phyloP scores from a whole-genome alignment of 1,284 basidiomycete genomes.

The Thelephora terrestris region DNA sequence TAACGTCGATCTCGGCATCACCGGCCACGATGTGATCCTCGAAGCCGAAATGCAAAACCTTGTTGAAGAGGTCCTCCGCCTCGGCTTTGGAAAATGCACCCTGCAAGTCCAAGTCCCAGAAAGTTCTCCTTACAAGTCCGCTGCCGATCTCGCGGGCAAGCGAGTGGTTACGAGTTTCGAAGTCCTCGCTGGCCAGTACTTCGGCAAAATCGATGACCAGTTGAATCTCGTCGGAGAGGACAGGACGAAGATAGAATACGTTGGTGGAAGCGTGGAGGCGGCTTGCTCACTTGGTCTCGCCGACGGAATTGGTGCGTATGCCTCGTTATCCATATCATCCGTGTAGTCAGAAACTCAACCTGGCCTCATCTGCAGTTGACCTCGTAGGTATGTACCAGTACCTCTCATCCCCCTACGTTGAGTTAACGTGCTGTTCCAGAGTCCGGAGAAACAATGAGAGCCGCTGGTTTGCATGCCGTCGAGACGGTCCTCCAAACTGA shows the following conservation, averaged over 20 bases:
- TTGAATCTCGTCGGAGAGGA: conserved; percentile 38
- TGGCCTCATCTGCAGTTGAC: conserved; percentile 48
- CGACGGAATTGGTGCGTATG: conserved; percentile 82
- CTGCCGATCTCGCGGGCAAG: conserved; percentile 81
- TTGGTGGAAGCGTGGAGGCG: conserved; percentile 96
- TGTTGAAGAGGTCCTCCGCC: conserved; percentile 74
- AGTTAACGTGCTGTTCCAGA: conserved; percentile 38
- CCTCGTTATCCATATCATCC: conserved; percentile 3
- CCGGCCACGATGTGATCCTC: conserved; percentile 95
- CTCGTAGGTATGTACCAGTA: conserved; percentile 66
- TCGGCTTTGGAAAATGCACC: conserved; percentile 92
- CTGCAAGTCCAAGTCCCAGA: conserved; percentile 96
- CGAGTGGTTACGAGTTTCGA: conserved; percentile 94
- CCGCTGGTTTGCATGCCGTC: conserved; percentile 90
- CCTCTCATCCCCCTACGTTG: background rate
- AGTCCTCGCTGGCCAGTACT: conserved; percentile 76
- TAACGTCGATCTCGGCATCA: conserved; percentile 89
- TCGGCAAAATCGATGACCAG: conserved; percentile 60
- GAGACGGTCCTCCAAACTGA: conserved; percentile 83
- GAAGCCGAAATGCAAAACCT: conserved; percentile 75
- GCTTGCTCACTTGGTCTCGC: conserved; percentile 95
- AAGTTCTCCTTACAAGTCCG: conserved; percentile 52
- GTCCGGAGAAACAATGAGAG: conserved; percentile 99
- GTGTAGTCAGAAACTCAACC: background rate
- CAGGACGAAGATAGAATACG: conserved; percentile 83